Base-by-base conservation (phyloP, 2,329 filamentous ascomycete species). In the Sarocladium kiliense region DNA sequence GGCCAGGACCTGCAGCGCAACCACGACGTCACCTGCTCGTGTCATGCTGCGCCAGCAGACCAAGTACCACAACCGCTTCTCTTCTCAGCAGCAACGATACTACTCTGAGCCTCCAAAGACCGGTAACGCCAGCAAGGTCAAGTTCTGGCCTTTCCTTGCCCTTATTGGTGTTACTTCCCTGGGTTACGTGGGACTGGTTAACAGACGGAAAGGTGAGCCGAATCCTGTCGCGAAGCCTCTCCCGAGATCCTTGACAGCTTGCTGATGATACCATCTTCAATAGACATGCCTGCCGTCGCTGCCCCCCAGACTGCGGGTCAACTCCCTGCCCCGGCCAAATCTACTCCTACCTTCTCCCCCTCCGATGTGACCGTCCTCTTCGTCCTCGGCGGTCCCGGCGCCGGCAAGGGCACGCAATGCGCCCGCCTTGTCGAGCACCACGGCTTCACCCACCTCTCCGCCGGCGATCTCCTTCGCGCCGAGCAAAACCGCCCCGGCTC, bases 351-450 rank as follows among this genome's bases (percentile, higher is more conserved):
- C 66, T 97, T 96, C 80, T 86, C 83, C 57, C 75, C 87, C 51
- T 66, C 83, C 56, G 79, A 91, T 57, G 89, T 95, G 30, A 94
- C 91, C n/a, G 92, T 97, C 57, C 77, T 99, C 71, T 97, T 96
- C 77, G 91, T 97, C 59, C 91, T 99, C 58, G 93, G 93, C 71
- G 94, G 94, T 2, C 94, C 94, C 14, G 94, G 94, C 61, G 90
- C 92, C 60, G 94, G 94, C 65, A 99, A 99, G 72, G 94, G 94
- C 65, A 99, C 94, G 2, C 93, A 99, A 74, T 97, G 93, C 78
- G 82, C 85, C 62, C 89, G 89, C 61, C 86, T 99, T 32, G 93
- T 97, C 53, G 77, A 82, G 45, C 85, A 94, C 71, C 95, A 96
- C 71, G 86, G 87, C 69, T 97, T 97, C 84, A 88, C 84, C 58